Conservation (phyloP, 2,329 filamentous ascomycete species). For the Calonectria pseudoreteaudii region DNA sequence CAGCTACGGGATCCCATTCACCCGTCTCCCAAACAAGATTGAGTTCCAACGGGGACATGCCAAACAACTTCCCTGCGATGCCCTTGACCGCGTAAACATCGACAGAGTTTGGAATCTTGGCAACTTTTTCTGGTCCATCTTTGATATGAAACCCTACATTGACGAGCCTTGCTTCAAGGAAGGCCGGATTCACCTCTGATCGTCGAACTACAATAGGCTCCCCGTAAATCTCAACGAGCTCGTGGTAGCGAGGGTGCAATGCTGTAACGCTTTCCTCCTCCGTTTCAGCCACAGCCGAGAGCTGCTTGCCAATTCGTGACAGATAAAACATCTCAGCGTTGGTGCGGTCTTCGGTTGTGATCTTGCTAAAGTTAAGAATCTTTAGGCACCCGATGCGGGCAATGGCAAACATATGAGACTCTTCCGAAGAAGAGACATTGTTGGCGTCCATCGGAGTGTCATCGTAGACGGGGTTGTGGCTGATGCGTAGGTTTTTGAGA, state of each 20-base stretch:
- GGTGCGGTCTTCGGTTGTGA: slow-evolving; percentile 79
- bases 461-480: slow-evolving; percentile 87
- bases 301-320: slow-evolving; percentile 81
- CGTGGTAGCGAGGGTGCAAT: slow-evolving; percentile 77
- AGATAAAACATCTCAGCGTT: slow-evolving; percentile 97
- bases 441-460: slow-evolving; percentile 51
- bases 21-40: slow-evolving; percentile 88
- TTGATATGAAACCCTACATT: slow-evolving; percentile 65
- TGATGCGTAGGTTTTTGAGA: slow-evolving; percentile 79
- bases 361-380: slow-evolving; percentile 78
- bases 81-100: slow-evolving; percentile 87
- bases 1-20: slow-evolving; percentile 84
- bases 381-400: slow-evolving; percentile 77
- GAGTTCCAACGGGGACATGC: slow-evolving; percentile 71
- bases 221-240: slow-evolving; percentile 82
- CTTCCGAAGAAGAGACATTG: slow-evolving; percentile 71
- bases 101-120: slow-evolving; percentile 78
- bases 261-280: slow-evolving; percentile 67
- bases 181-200: slow-evolving; percentile 76
- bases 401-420: slow-evolving; percentile 90
- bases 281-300: slow-evolving; percentile 69
- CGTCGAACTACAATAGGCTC: slow-evolving; percentile 73
- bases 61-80: slow-evolving; percentile 79
- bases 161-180: slow-evolving; percentile 83
- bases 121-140: slow-evolving; percentile 44